Evolutionary conservation across 1,139 yeast genomes (phyloP).

Genomic region (Yamadazyma epiphylla): DNA sequence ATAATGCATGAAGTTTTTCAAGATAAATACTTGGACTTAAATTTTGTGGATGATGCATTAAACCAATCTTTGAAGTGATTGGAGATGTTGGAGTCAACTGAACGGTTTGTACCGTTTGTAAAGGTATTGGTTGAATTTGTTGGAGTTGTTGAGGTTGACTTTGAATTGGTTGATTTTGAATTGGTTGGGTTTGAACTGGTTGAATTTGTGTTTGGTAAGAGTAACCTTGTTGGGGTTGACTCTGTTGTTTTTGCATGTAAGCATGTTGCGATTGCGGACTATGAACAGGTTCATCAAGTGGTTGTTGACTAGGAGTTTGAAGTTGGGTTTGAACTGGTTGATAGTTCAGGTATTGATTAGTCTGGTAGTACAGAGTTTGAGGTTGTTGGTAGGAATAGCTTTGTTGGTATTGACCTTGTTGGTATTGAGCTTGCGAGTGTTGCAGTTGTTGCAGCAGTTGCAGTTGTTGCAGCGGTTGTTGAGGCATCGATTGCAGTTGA

Average conservation of each 20-base stretch:
- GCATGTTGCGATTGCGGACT: too few species aligned
- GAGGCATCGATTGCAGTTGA: background rate
- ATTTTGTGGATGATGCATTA: slow-evolving; percentile 13
- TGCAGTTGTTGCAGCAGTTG: slow-evolving; percentile 6
- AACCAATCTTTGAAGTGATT: slow-evolving; percentile 14
- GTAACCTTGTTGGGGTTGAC: slow-evolving; percentile 4
- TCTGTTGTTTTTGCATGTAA: slow-evolving; percentile 7
- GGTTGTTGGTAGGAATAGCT: background rate
- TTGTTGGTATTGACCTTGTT: background rate
- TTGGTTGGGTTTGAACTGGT: too few species aligned
- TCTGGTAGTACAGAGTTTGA: background rate
- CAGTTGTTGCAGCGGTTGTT: slow-evolving; percentile 2
- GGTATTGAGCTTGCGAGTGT: slow-evolving; percentile 1
- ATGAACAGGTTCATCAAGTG: background rate
- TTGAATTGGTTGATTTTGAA: slow-evolving; percentile 15
- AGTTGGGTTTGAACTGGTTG: background rate
- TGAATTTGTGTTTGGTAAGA: too few species aligned
- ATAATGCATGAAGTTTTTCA: slow-evolving; percentile 10
- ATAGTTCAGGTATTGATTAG: background rate
- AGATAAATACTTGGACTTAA: slow-evolving; percentile 16
- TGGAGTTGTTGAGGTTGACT: slow-evolving; percentile 16
- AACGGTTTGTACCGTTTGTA: too few species aligned
- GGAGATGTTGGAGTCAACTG: slow-evolving; percentile 18
- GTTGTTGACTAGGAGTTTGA: background rate
- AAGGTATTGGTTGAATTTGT: slow-evolving; percentile 21